Base-by-base conservation (phyloP, 2,329 filamentous ascomycete species). In the Massarina eburnea region DNA sequence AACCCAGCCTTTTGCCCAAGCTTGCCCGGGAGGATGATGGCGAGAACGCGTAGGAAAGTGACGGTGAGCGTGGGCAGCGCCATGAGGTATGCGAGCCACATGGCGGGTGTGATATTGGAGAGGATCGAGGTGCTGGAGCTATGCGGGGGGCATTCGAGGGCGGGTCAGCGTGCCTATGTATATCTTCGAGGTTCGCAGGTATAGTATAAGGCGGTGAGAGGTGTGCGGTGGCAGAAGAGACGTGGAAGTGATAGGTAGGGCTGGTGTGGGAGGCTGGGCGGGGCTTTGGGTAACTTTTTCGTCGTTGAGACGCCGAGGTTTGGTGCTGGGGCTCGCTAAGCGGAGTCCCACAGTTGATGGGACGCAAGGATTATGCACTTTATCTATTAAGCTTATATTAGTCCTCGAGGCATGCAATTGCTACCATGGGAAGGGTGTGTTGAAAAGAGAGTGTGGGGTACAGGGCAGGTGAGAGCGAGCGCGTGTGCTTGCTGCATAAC, bases 1-100 rank as follows among this genome's bases (percentile, higher is more conserved):
- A 89, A 92, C 66, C 78, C 80, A 41, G 71, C 57, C 10, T 67
- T 48, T 36, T 68, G 67, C 30, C 61, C 56, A 9, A 54, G 55
- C 8, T 52, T 49, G 12, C 49, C 40, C n/a, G 67, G 67, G 10
- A 70, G 56, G 24, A 69, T 45, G 20, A 57, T 30, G 19, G 64
- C 54, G 35, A 68, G 37, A 38, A 51, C 41, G 48, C 58, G 62
- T 39, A 70, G 63, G 45, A 61, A 49, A 39, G 68, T 46, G 45
- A 64, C 52, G 46, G 66, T 44, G 19, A 57, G 47, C 22, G 61
- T 45, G 15, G 63, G 62, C 26, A 44, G 41, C 54, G 59, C 58
- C 49, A 59, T 53, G 49, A 60, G 49, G 56, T 63, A 66, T 52
- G 59, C 45, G 34, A 66, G 62, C 58, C 57, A 64, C 66, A 70